Percentiles rank a stretch among this genome's conserved stretches.
Conservation (phyloP, 2,329 filamentous ascomycete species). For the Ustulina deusta region DNA sequence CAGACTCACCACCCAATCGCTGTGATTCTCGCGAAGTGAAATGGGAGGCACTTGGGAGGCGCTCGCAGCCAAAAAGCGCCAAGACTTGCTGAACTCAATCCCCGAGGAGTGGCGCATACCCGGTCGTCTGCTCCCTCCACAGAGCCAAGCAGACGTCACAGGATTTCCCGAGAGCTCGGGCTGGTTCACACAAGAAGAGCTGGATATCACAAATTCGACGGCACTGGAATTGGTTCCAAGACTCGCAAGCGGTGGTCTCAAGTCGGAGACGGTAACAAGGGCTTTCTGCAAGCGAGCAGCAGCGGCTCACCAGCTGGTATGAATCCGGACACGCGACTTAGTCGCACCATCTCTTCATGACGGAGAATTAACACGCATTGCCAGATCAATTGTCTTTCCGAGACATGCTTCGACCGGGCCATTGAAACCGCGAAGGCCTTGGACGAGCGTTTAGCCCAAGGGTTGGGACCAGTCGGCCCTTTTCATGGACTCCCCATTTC, state of each 20-base stretch:
- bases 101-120: conserved; percentile 70
- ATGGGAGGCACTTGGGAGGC: conserved; percentile 56
- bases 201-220: conserved; percentile 53
- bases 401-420: conserved; percentile 67
- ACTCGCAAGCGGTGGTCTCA: conserved; percentile 54
- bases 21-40: conserved; percentile 7
- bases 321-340: background rate
- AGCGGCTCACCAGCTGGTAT: conserved; percentile 55
- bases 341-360: background rate
- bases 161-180: conserved; percentile 67
- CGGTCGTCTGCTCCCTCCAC: conserved; percentile 63
- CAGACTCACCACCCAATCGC: background rate
- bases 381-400: conserved; percentile 63
- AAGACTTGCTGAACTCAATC: conserved; percentile 60
- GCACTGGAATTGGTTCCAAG: conserved; percentile 52
- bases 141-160: conserved; percentile 67
- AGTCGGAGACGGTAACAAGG: conserved; percentile 52
- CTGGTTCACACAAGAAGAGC: conserved; percentile 65
- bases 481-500: conserved; percentile 74
- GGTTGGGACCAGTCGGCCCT: conserved; percentile 66
- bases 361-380: conserved; percentile 22
- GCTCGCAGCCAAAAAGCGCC: conserved; percentile 58
- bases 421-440: conserved; percentile 60
- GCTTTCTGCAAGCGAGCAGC: conserved; percentile 56
- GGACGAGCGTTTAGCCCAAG: conserved; percentile 63